A percentile compares a stretch with the other conserved stretches of the same genome.
These are phyloP conservation scores for Nicotiana undulata DNA, from an alignment of 257 asterid species.

Conservation along the genomic window DNA sequence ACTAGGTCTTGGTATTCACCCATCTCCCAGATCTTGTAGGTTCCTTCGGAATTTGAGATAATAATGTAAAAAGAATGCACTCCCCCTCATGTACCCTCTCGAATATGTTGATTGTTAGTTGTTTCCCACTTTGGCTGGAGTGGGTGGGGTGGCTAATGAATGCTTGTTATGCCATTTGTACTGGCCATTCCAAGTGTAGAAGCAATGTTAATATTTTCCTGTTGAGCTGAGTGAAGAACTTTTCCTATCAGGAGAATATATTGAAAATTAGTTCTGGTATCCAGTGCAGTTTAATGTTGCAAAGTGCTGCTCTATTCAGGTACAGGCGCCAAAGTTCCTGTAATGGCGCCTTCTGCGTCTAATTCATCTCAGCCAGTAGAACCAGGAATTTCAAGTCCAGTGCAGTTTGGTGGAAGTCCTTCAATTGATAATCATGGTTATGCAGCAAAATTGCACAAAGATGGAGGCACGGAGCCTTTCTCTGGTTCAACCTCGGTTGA, in stretches of 20 bases:
- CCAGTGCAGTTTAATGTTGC: background rate
- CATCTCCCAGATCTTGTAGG: background rate
- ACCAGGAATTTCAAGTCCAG: slow-evolving; percentile 40
- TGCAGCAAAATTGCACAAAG: slow-evolving; percentile 58
- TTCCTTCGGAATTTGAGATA: background rate
- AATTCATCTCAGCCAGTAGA: slow-evolving; percentile 56
- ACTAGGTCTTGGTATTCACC: background rate
- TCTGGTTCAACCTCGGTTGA: slow-evolving; percentile 40
- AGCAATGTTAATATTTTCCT: background rate
- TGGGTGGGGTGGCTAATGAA: background rate
- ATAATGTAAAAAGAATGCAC: background rate
- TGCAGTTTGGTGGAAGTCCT: slow-evolving; percentile 68
- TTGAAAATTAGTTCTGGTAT: background rate
- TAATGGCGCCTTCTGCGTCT: slow-evolving; percentile 41
- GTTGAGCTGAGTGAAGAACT: background rate
- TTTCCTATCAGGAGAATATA: background rate
- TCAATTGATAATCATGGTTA: slow-evolving; percentile 58
- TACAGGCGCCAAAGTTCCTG: slow-evolving; percentile 54
- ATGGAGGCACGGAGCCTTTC: slow-evolving; percentile 51
- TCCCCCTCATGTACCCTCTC: background rate
- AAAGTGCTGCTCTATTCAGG: slow-evolving; percentile 28
- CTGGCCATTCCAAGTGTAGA: background rate
- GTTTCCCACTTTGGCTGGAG: background rate
- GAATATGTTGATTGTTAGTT: background rate
- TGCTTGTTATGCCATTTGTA: background rate